phyloP scores from a whole-genome alignment of 2,329 filamentous ascomycete species.

The Juglanconis oblonga region DNA sequence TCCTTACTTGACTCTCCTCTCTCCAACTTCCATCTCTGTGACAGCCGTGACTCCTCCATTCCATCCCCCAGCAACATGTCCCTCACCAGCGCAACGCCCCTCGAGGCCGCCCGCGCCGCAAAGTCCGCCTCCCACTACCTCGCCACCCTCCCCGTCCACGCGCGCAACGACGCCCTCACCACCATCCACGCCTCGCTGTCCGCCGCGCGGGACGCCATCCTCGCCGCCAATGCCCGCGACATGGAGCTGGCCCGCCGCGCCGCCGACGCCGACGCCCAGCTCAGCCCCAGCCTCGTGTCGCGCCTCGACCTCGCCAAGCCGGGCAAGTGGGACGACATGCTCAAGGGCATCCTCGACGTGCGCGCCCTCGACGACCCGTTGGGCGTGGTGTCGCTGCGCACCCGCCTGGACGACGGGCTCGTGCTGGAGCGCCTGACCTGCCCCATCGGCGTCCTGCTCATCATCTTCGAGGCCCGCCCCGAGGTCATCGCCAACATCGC shows the following conservation, averaged over 20 bases:
- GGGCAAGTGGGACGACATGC: constrained; percentile 97
- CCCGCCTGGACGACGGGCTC: constrained; percentile 81
- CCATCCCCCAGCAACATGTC: constrained; percentile 60
- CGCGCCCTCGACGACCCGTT: constrained; percentile 86
- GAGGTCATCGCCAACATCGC: constrained; percentile 99
- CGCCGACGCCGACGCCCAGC: constrained; percentile 69
- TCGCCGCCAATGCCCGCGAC: constrained; percentile 83
- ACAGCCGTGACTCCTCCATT: not conserved
- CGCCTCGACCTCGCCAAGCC: constrained; percentile 80
- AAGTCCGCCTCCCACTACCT: constrained; percentile 79
- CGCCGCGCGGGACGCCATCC: constrained; percentile 68
- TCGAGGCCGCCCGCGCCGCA: constrained; percentile 73
- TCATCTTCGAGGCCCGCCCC: constrained; percentile 96
- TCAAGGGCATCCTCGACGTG: constrained; percentile 90
- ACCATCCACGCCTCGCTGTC: constrained; percentile 77
- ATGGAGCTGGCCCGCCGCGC: constrained; percentile 65
- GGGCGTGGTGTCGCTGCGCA: constrained; percentile 79
- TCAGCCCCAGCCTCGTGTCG: constrained; percentile 82
- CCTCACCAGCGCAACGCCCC: constrained; percentile 78
- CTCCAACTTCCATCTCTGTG: not conserved
- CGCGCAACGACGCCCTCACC: constrained; percentile 81
- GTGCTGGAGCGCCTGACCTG: constrained; percentile 85
- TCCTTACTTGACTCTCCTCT: not conserved
- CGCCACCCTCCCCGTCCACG: constrained; percentile 70
- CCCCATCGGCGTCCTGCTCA: constrained; percentile 94